Conservation (phyloP, 768 basidiomycete species). For the Hydnomerulius pinastri region DNA sequence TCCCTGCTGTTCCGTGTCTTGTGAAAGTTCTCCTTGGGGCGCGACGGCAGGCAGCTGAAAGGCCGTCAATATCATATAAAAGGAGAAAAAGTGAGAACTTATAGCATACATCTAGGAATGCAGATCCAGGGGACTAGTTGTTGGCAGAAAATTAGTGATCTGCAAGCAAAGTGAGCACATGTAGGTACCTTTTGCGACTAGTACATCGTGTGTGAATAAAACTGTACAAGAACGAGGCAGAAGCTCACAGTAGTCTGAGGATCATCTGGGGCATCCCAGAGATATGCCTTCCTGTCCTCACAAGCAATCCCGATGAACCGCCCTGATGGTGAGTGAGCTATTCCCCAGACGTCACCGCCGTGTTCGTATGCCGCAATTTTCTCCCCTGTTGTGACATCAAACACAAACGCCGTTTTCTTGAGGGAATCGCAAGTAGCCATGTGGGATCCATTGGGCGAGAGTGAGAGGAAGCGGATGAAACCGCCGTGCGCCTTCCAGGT, state of each 20-base stretch:
- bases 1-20: not conserved
- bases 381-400: not conserved
- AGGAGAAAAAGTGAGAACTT: not conserved
- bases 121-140: not conserved
- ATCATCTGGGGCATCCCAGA: not conserved
- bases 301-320: not conserved
- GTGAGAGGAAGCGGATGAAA: not conserved
- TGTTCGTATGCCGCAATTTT: not conserved
- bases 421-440: not conserved
- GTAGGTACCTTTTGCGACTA: not conserved
- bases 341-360: not conserved
- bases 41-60: not conserved
- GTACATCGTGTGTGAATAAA: not conserved
- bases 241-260: not conserved
- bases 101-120: not conserved
- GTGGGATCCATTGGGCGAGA: not conserved
- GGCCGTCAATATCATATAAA: not conserved
- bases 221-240: not conserved
- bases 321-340: not conserved
- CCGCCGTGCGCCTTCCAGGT: not conserved
- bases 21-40: not conserved
- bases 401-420: not conserved
- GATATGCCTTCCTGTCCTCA: not conserved
- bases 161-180: not conserved
- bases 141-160: not conserved